Evolutionary conservation across 768 basidiomycete genomes (phyloP), one percentile per base, ranked within the genome.

Genomic region (Serendipita vermifera): DNA sequence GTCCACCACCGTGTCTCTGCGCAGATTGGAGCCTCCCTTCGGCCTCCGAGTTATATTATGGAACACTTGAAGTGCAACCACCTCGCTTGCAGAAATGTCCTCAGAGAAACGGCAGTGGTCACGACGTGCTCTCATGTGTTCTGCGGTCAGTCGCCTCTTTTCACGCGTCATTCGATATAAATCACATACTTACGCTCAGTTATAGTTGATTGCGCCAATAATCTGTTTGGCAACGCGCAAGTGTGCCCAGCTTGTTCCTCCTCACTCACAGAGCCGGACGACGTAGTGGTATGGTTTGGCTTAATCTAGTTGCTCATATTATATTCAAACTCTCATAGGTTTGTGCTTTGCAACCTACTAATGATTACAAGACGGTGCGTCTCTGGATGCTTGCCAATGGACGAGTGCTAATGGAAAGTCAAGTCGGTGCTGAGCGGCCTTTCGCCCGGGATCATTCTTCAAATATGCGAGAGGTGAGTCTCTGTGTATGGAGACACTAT

Each of bases 341-440:
- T 26, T 87, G 82, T 70, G 87, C 85, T 2, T 69, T 91, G 15
- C 83, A 85, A 62, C 88, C 88, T 0, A 82, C 87, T 3, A 91
- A 91, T 64, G 88, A 91, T 67, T 91, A 90, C 70, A 91, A 90
- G 71, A 91, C 88, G 48, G 88, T 85, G 64, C 64, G 73, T 58
- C 35, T 29, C 22, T 14, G 5, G 40, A 3, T 33, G 32, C 9
- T 36, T 38, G 17, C 33, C 32, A 17, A 3, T 14, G 7, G n/a
- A n/a, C n/a, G n/a, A n/a, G n/a, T n/a, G 14, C 26, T 39, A 15
- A 46, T 5, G 7, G 31, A 3, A 6, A 17, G 29, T 40, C 13
- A 59, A 91, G 87, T 90, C 88, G 17, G 88, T 91, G 58, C 72
- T 91, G 41, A 88, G 88, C 26, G 88, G 88, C 0, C 67, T 91